Base-by-base conservation (phyloP, 2,329 filamentous ascomycete genomes). In the Ceratocystis colombiana region DNA sequence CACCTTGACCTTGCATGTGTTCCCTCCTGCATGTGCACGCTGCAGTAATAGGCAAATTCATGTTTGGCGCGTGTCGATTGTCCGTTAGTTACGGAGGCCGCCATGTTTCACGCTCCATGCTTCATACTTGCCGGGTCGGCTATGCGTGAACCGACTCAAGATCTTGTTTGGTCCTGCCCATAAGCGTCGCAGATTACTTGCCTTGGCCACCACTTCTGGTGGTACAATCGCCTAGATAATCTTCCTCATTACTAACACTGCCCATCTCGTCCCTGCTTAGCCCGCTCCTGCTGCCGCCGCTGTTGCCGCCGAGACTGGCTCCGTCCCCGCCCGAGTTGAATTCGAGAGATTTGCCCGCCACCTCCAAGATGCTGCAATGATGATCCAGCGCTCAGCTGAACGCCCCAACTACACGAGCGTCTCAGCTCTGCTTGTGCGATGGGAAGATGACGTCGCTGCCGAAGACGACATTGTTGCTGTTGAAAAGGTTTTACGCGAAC, bases 331-430 rank as follows among this genome's bases (percentile, higher is more conserved):
- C 59, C 79, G 82, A 70, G 79, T 83, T 74, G 84, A 86, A 71
- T 87, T 87, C 74, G 84, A 87, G 74, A 80, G 82, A 64, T 87
- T 87, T 72, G 84, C 84, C 68, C 80, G 84, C 61, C 84, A 87
- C 75, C 79, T 87, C 57, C 84, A 87, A 72, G 84, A 87, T 79
- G 84, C 84, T 62, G 84, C 84, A 69, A 85, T 86, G 80, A 77
- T 85, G 71, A 85, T 87, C 70, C 83, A 85, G 72, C 79, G 82
- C 69, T 84, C 86, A 74, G 82, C 82, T 59, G 82, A 85, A 71
- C 79, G 79, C 67, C 78, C 79, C 2, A 79, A 79, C 28, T 85
- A 87, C 70, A 79, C 76, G 20, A 80, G 79, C 66, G 83, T 84
- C 15, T 85, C 83, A 3, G 84, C 85, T 10, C 74, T 87, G 44